Conservation (phyloP, 2,329 filamentous ascomycete species). For the Cercospora sp. region DNA sequence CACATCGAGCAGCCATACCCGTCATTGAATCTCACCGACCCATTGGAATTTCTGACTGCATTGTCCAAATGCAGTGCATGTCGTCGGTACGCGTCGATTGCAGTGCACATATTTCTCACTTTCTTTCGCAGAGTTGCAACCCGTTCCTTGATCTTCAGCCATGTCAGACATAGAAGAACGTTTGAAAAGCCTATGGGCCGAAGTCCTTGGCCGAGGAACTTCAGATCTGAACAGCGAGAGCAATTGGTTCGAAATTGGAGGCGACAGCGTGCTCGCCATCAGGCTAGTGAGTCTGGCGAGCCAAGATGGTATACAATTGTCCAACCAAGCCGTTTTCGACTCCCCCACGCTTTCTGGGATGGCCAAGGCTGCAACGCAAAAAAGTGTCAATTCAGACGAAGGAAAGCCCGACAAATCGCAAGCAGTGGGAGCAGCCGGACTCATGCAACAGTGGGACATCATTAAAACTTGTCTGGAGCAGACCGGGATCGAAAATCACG, state of each 20-base stretch:
- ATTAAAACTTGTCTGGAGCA: not conserved
- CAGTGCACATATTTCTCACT: not conserved
- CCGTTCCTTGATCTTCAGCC: not conserved
- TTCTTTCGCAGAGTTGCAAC: not conserved
- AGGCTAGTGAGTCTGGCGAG: not conserved
- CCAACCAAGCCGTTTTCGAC: not conserved
- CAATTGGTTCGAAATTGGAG: not conserved
- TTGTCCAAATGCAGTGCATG: not conserved
- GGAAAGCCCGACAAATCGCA: not conserved
- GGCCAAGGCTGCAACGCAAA: not conserved
- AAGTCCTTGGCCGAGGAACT: not conserved
- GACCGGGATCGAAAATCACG: not conserved
- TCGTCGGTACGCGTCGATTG: not conserved
- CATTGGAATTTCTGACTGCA: not conserved
- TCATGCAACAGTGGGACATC: not conserved
- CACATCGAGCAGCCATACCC: not conserved
- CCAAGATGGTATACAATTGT: not conserved
- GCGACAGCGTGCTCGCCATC: not conserved
- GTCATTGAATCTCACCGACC: not conserved
- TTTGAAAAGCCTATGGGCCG: not conserved
- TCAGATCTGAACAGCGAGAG: not conserved
- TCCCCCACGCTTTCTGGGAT: not conserved
- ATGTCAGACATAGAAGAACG: not conserved
- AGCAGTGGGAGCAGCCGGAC: not conserved
- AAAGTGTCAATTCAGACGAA: not conserved